Percentiles rank a stretch among this genome's conserved stretches.
These are phyloP conservation scores for Candida morakotiae DNA, from an alignment of 805 yeast genomes.

Conservation along the genomic window DNA sequence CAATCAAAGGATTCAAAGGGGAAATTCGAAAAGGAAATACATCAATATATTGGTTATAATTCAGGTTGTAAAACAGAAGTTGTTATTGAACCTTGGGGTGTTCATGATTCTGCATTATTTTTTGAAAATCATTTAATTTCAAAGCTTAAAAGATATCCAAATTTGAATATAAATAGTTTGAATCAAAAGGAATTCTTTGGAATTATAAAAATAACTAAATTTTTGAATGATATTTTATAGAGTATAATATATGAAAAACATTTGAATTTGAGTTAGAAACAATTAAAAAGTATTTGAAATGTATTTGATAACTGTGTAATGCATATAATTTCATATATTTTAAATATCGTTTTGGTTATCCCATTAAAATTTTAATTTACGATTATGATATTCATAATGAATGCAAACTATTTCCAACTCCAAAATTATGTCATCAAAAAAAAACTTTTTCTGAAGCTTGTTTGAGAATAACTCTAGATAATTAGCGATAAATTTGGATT, in stretches of 20 bases:
- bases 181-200: constrained; percentile 18
- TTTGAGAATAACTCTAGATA: too few relatives aligned
- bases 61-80: constrained; percentile 18
- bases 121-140: constrained; percentile 19
- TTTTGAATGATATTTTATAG: constrained; percentile 17
- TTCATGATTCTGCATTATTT: constrained; percentile 27
- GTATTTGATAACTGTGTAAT: too few relatives aligned
- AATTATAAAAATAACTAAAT: constrained; percentile 19
- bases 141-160: constrained; percentile 7
- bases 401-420: too few relatives aligned
- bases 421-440: too few relatives aligned
- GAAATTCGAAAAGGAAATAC: constrained; percentile 14
- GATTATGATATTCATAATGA: too few relatives aligned
- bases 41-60: constrained; percentile 15
- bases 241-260: too few relatives aligned
- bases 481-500: too few relatives aligned
- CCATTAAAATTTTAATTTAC: too few relatives aligned
- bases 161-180: constrained; percentile 6
- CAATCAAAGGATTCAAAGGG: constrained; percentile 17
- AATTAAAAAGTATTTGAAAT: too few relatives aligned
- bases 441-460: too few relatives aligned
- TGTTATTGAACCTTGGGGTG: constrained; percentile 34
- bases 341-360: too few relatives aligned
- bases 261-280: background rate
- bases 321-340: too few relatives aligned